Conservation (phyloP, 2,329 filamentous ascomycete genomes). For the Trichoderma atroviride region DNA sequence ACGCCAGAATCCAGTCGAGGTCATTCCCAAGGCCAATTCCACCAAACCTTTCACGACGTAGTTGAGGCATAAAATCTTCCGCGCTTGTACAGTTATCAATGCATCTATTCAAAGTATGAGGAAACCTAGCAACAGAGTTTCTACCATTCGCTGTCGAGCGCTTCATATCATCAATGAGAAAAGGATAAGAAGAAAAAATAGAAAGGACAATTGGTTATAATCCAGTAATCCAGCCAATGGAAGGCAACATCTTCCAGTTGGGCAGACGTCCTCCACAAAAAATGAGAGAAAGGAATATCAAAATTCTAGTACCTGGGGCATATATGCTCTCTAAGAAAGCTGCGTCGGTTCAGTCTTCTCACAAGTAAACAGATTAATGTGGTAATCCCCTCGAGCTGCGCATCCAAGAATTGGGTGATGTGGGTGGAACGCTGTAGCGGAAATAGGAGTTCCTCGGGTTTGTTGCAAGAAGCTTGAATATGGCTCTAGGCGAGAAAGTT, state of each 20-base stretch:
- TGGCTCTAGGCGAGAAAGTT: slow-evolving; percentile 83
- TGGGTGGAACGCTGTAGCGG: slow-evolving; percentile 90
- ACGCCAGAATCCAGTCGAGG: slow-evolving; percentile 20
- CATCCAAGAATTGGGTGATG: slow-evolving; percentile 90
- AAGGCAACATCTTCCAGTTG: background rate
- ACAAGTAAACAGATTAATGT: slow-evolving; percentile 86
- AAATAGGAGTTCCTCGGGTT: slow-evolving; percentile 78
- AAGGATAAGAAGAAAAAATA: background rate
- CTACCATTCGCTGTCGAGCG: background rate
- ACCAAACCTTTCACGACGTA: slow-evolving; percentile 15
- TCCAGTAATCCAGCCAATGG: background rate
- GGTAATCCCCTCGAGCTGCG: slow-evolving; percentile 81
- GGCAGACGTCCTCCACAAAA: background rate
- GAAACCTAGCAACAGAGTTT: slow-evolving; percentile 3
- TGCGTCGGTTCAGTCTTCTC: slow-evolving; percentile 49
- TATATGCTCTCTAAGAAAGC: slow-evolving; percentile 17
- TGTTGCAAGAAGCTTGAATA: slow-evolving; percentile 87
- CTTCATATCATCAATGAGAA: slow-evolving; percentile 15
- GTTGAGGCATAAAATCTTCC: background rate
- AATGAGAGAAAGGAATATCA: background rate
- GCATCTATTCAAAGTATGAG: slow-evolving; percentile 27
- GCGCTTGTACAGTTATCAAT: slow-evolving; percentile 19
- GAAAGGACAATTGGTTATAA: background rate
- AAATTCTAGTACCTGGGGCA: background rate
- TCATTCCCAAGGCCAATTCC: slow-evolving; percentile 3